Evolutionary conservation across 108 stramenopile genomes (phyloP), one percentile per base, ranked within the genome.

Genomic region (Cafeteria roenbergensis): DNA sequence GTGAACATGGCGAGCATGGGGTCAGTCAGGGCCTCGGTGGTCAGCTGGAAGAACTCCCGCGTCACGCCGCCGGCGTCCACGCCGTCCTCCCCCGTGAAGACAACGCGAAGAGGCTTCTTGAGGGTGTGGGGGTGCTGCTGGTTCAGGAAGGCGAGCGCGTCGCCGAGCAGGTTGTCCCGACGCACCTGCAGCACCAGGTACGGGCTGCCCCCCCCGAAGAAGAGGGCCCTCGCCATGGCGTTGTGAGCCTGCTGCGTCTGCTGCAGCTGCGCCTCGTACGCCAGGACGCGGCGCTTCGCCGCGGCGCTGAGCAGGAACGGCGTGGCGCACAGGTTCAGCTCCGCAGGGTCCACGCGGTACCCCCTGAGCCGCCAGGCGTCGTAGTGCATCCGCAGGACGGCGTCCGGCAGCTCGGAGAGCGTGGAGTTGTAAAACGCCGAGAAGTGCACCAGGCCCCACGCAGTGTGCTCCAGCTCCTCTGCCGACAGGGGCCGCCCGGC

Each of bases 11-110:
- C 89, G 48, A 85, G 88, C 56, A 73, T 76, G 31, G 81, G 72
- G 61, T 91, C 90, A 64, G 92, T 88, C 3, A 94, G 70, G 51
- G 90, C 75, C 35, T 80, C 75, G 48, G 77, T 78, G 48, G 92
- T 67, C 12, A 94, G 80, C 67, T 93, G 91, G 60, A 90, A 90
- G 71, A 90, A 94, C 75, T 94, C 93, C 69, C 89, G 90, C 0
- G 84, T 81, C 0, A 92, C 90, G 12, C 93, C 93, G 9, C 93
- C 93, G 17, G 89, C 91, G 77, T 94, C 93, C 26, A 94, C 71
- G 55, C 89, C 93, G 32, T 89, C 89, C 74, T 94, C 93, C 29
- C 85, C 89, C 62, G 82, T 78, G 71, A 92, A 90, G 12, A 79
- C 73, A n/a, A 90, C 82, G 60, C 78, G 69, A 0, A 92, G 75